A percentile compares a stretch with the other conserved stretches of the same genome.
Conservation (phyloP, 2,329 filamentous ascomycete species). For the Exophiala aquamarina region DNA sequence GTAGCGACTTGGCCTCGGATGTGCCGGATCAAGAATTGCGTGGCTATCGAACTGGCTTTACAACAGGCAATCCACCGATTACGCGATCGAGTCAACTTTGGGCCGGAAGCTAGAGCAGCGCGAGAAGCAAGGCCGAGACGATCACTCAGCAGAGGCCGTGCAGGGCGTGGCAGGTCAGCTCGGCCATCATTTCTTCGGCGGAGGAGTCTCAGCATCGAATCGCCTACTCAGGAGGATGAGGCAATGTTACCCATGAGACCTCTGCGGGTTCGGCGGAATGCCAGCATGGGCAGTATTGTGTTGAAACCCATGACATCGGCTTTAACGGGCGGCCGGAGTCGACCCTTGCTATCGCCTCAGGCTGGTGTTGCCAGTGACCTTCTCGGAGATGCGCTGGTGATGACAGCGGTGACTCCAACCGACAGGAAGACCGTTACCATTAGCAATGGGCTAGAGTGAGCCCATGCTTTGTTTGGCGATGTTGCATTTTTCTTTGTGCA, state of each 20-base stretch:
- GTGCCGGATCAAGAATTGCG: slow-evolving; percentile 79
- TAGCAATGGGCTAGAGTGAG: too few species aligned
- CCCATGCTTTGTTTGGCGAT: too few species aligned
- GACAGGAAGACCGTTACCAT: too few species aligned
- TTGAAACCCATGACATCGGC: slow-evolving; percentile 13
- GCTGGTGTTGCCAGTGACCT: slow-evolving; percentile 12
- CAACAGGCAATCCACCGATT: slow-evolving; percentile 35
- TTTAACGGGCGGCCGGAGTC: slow-evolving; percentile 11
- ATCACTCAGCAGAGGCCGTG: slow-evolving; percentile 17
- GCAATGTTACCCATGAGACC: slow-evolving; percentile 1
- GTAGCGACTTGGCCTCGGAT: slow-evolving; percentile 90
- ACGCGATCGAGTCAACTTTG: slow-evolving; percentile 22
- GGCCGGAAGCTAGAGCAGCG: slow-evolving; percentile 23
- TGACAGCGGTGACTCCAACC: slow-evolving; percentile 11
- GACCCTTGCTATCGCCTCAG: slow-evolving; percentile 17
- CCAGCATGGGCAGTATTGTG: slow-evolving; percentile 18
- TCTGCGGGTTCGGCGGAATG: slow-evolving; percentile 21
- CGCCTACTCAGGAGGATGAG: slow-evolving; percentile 6
- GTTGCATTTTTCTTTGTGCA: too few species aligned
- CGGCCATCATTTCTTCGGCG: slow-evolving; percentile 18
- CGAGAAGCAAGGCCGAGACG: slow-evolving; percentile 11
- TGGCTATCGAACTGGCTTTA: slow-evolving; percentile 82
- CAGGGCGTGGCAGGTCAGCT: slow-evolving; percentile 18
- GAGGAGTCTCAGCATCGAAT: slow-evolving; percentile 23
- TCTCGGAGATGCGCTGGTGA: slow-evolving; percentile 15